Evolutionary conservation across 305 asterid species (phyloP), one percentile per base, ranked within the genome.

Genomic region (Fraxinus sp.): DNA sequence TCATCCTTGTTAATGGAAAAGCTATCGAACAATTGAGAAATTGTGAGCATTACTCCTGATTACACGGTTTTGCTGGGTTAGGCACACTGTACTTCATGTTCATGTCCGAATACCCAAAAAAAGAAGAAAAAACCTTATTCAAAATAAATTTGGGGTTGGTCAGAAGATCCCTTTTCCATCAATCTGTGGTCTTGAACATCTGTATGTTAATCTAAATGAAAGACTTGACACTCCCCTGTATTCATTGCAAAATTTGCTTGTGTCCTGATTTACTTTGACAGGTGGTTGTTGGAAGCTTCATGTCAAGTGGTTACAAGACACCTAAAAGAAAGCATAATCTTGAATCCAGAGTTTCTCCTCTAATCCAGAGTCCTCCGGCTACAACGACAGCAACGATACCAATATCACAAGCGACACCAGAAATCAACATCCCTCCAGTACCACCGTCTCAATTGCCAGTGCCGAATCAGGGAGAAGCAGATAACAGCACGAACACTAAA

Each of bases 241-340:
- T 76, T 46, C 70, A 3, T 8, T 28, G 13, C 20, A 73, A 49
- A 44, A 8, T 44, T 79, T 33, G 30, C 18, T 3, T 24, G 3
- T 18, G 5, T 64, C 32, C 13, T 49, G 72, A 35, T 74, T 73
- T 52, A 52, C 41, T 14, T 84, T 71, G 62, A 30, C 88, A 95
- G 98, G 86, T 95, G 78, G 98, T 95, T 49, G 89, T 95, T 3
- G 98, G 98, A 84, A 92, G 97, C 89, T 93, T 93, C 80, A 83
- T 89, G 74, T 91, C 95, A 39, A 90, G 89, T 16, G 88, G 89
- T 62, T 80, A 79, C 52, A 89, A 90, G 87, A 70, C 82, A 32
- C 92, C 66, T 75, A 92, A 88, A 79, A 85, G 87, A 74, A 90
- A 88, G 89, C 85, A 88, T 33, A 79, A 85, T 5, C 28, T 79